Evolutionary conservation across 2,329 filamentous ascomycete genomes (phyloP).

Genomic region (Dryadomyces quercus-mongolicae): DNA sequence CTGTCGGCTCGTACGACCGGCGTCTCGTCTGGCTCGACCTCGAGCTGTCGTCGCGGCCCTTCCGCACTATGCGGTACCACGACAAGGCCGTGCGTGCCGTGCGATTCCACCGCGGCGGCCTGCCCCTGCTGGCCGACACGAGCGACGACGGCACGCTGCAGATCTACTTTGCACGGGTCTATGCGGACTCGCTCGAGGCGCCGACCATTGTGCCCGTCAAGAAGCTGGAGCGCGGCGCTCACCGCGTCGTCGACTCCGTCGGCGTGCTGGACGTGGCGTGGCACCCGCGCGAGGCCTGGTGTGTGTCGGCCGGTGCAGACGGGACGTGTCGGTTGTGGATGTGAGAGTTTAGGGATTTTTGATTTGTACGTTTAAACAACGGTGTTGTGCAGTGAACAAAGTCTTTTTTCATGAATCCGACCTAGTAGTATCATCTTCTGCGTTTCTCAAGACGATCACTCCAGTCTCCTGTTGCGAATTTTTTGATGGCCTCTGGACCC

Average conservation of each 20-base stretch:
- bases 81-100: conserved; percentile 82
- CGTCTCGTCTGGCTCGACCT: conserved; percentile 94
- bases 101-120: conserved; percentile 66
- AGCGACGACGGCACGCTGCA: conserved; percentile 91
- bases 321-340: conserved; percentile 87
- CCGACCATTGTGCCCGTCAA: conserved; percentile 94
- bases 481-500: too few relatives aligned
- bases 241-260: conserved; percentile 73
- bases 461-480: too few relatives aligned
- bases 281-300: conserved; percentile 92
- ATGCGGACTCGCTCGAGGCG: conserved; percentile 89
- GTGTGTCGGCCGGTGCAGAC: conserved; percentile 86
- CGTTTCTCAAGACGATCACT: too few relatives aligned
- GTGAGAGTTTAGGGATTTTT: conserved; percentile 28
- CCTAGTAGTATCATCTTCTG: too few relatives aligned
- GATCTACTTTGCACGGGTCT: conserved; percentile 94
- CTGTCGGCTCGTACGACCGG: conserved; percentile 90
- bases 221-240: conserved; percentile 61
- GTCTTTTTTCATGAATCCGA: too few relatives aligned
- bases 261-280: conserved; percentile 92
- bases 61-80: conserved; percentile 96
- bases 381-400: background rate
- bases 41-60: conserved; percentile 78
- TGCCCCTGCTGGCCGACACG: conserved; percentile 83
- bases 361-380: background rate